Base-by-base conservation (phyloP, 352 stramenopile genomes). In the Phytophthora sansomeana region DNA sequence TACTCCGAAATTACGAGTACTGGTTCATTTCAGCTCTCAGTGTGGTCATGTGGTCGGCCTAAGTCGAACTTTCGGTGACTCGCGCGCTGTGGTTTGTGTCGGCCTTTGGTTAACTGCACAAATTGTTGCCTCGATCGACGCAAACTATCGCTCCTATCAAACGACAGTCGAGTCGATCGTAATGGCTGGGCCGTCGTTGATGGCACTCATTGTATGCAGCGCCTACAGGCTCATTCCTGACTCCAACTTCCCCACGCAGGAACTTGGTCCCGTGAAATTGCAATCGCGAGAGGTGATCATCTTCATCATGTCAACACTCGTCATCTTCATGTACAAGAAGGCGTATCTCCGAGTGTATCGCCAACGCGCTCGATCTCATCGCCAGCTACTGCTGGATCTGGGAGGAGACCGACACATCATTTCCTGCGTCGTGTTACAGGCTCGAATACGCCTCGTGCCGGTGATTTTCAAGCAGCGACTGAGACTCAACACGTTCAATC, bases 11-110 rank as follows among this genome's bases (percentile, higher is more conserved):
- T 19, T 72, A 72, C 47, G 72, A 80, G 32, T 71, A 69, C 13
- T 69, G 71, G 58, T 80, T 80, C 43, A 46, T 80, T 13, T 69
- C 72, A 1, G 6, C 44, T 0, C 52, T 80, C n/a, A 78, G 66
- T 43, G 13, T 70, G 1, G 1, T 75, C 43, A 75, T 71, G 17
- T 80, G 68, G n/a, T 64, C 28, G 63, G 56, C 3, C 11, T 80
- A 6, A 65, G 21, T 0, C 7, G 39, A 2, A 48, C 77, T 24
- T 69, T 75, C 3, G 60, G 72, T 1, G 69, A 80, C 44, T 38
- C 55, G 16, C 67, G 72, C 4, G 44, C 59, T 0, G 21, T 75
- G 6, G 38, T 67, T 6, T 75, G 58, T n/a, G 14, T 75, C 4
- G 66, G 56, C 10, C 65, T 63, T n/a, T 72, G 62, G 55, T 21